Evolutionary conservation across 73 alveolate genomes (phyloP), one percentile per base, ranked within the genome.

Genomic region (Durusdinium trenchii): DNA sequence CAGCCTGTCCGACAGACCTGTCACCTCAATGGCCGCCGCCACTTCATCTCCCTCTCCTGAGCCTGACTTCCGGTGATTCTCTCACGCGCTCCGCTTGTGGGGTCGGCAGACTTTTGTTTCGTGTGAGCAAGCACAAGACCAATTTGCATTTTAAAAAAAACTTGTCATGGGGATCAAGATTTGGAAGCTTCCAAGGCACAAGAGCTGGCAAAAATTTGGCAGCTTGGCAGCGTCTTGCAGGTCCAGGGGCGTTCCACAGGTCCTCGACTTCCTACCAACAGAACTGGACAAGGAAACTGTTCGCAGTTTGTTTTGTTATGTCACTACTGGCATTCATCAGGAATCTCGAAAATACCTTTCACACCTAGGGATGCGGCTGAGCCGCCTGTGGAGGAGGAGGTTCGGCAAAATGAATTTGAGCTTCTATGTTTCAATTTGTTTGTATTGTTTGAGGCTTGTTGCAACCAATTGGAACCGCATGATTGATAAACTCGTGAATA

Each of bases 141-240:
- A 23, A 30, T 36, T 73, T 30, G 6, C 18, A 35, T 73, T 9
- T n/a, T 73, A 35, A n/a, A 35, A 16, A 16, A 12, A 16, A 16
- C 23, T 23, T 12, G 69, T 23, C 14, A 40, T 1, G 40, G 18
- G 50, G 84, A 23, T 20, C 51, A 73, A 6, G 36, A 10, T n/a
- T 16, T 30, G 84, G 9, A 20, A n/a, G 30, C 40, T 36, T 43
- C 57, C n/a, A n/a, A 76, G 86, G 86, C 86, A 7, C 40, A 76
- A 76, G 86, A 76, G 43, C 14, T 76, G 86, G 86, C 86, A 9
- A 76, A 76, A 60, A 42, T 76, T 43, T 76, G 86, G 86, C 62
- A 43, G 86, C 86, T 76, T 45, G 86, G 60, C 86, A 23, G 16
- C 5, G 48, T 3, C 43, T 69, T 69, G 50, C 50, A 69, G n/a